These are phyloP conservation scores for Dichotomopilus funicola DNA, from an alignment of 2,329 filamentous ascomycete genomes.

Conservation along the genomic window DNA sequence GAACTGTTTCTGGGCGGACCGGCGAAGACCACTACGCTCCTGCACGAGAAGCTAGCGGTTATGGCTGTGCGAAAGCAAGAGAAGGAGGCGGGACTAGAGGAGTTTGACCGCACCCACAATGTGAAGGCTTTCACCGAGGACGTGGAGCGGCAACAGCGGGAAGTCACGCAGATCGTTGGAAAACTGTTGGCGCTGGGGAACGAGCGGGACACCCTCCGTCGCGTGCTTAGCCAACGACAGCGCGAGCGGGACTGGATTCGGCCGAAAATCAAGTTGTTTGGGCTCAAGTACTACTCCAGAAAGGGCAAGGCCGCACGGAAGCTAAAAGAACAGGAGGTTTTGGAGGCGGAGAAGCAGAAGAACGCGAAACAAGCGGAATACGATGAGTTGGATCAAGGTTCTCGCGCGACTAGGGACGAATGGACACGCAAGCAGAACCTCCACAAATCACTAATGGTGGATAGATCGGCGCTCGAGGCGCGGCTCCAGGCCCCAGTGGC, in stretches of 20 bases:
- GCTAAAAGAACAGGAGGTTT: neutral
- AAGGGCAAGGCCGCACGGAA: neutral
- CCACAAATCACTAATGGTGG: no score
- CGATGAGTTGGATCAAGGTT: no score
- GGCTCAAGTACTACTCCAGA: neutral
- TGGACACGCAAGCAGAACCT: neutral
- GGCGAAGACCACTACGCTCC: no score
- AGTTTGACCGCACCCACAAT: neutral
- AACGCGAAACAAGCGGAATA: neutral
- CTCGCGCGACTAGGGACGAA: neutral
- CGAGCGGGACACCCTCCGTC: neutral
- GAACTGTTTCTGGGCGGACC: conserved; percentile 1
- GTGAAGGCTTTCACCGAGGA: no score
- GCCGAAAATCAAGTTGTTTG: neutral
- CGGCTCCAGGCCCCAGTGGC: neutral
- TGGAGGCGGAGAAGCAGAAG: neutral
- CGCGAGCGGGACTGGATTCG: neutral
- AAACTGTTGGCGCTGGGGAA: neutral
- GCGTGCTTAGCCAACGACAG: neutral
- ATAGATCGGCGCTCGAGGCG: neutral
- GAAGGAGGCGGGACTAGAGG: neutral
- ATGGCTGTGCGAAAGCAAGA: no score
- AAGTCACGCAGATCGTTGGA: neutral
- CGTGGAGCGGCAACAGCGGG: neutral
- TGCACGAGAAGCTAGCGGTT: neutral